phyloP scores from a whole-genome alignment of 2,329 filamentous ascomycete genomes.

The Fusarium odoratissimum region DNA sequence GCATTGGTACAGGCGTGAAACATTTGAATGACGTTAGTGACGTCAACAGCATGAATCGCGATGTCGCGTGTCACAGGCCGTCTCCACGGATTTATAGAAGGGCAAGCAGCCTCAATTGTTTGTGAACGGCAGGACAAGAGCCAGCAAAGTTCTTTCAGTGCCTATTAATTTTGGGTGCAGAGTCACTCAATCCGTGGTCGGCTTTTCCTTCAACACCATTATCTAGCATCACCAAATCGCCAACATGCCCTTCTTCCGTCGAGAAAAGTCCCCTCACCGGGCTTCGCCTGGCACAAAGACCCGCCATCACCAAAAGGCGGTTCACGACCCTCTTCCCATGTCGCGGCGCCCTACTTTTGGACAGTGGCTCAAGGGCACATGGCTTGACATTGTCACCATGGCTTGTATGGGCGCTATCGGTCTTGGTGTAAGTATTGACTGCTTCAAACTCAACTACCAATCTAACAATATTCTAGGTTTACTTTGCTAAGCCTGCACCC shows the following conservation, averaged over 20 bases:
- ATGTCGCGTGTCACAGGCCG: not conserved
- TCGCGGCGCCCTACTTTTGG: slow-evolving; percentile 69
- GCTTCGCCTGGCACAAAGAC: slow-evolving; percentile 8
- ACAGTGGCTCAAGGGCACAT: slow-evolving; percentile 76
- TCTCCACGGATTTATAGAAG: slow-evolving; percentile 29
- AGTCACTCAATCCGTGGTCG: not conserved
- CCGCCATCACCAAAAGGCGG: slow-evolving; percentile 10
- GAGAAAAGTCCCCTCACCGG: slow-evolving; percentile 29
- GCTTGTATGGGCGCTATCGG: slow-evolving; percentile 72
- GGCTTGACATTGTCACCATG: slow-evolving; percentile 77
- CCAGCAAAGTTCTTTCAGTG: slow-evolving; percentile 5
- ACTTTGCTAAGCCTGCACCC: slow-evolving; percentile 72
- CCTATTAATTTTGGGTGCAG: not conserved
- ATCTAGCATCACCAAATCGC: not conserved
- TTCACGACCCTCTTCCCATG: slow-evolving; percentile 51
- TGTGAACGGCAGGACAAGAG: not conserved
- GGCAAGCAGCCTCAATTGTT: not conserved
- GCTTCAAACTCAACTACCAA: too few relatives aligned
- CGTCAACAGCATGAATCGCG: slow-evolving; percentile 18
- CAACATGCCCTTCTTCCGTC: slow-evolving; percentile 34
- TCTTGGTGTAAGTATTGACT: slow-evolving; percentile 66
- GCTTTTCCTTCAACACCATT: not conserved
- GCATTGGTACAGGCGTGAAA: not conserved
- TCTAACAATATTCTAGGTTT: slow-evolving; percentile 58
- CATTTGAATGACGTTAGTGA: slow-evolving; percentile 24